A percentile compares a stretch with the other conserved stretches of the same genome.
Evolutionary conservation across 139 green algal genomes (phyloP).

Genomic region (Chlamydomonas incerta): DNA sequence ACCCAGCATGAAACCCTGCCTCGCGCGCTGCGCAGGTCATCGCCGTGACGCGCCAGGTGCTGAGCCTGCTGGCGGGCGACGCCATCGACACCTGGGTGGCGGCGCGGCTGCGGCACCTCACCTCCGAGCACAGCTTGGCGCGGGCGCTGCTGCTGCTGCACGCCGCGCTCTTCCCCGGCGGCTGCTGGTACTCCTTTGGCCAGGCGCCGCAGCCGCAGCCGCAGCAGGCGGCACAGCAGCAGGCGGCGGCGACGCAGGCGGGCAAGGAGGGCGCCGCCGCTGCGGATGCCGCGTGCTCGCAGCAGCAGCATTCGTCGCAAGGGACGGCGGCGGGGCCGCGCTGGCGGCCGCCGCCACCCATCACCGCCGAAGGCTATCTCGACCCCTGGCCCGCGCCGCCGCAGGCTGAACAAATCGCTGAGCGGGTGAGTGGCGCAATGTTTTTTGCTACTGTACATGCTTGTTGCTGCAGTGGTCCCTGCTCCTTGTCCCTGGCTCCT

Average conservation of each 20-base stretch:
- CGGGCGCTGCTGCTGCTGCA: conserved; percentile 73
- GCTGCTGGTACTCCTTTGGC: conserved; percentile 64
- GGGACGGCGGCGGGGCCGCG: not conserved
- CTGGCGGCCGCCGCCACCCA: conserved; percentile 11
- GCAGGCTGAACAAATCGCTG: conserved; percentile 12
- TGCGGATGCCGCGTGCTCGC: not conserved
- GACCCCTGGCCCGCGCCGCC: not conserved
- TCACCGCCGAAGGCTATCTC: conserved; percentile 1
- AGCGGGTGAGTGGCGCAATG: conserved; percentile 18
- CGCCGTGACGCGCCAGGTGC: conserved; percentile 65
- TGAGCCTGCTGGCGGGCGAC: conserved; percentile 83
- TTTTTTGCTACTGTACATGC: too few relatives aligned
- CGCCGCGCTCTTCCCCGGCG: conserved; percentile 78
- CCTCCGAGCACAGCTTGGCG: conserved; percentile 76
- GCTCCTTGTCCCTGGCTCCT: too few relatives aligned
- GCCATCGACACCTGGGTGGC: conserved; percentile 78
- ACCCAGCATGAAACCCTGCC: not conserved
- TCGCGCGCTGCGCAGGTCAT: conserved; percentile 52
- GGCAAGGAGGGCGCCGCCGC: not conserved
- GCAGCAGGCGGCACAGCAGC: not conserved
- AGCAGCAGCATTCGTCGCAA: not conserved
- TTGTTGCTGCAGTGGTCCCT: too few relatives aligned
- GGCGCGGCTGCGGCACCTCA: conserved; percentile 59
- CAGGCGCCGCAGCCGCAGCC: not conserved
- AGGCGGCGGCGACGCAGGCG: not conserved